Conservation (phyloP, 495 filamentous ascomycete genomes). For the Tuber borchii region DNA sequence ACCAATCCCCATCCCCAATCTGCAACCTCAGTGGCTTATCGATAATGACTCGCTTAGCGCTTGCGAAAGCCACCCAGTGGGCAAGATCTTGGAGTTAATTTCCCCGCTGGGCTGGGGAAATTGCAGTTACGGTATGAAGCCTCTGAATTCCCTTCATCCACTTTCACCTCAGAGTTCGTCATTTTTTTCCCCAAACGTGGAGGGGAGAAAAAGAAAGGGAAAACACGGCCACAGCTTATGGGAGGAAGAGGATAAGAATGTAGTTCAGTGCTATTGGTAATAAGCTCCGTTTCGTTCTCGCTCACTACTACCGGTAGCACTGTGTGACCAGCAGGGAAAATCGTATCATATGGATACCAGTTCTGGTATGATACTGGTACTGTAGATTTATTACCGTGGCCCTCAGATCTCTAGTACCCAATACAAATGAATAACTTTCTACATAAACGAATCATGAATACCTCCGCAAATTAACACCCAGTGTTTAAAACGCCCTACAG, state of each 20-base stretch:
- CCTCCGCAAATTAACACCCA: no score
- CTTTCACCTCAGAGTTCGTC: neutral
- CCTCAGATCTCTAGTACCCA: neutral
- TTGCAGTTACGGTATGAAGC: neutral
- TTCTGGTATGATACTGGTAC: no score
- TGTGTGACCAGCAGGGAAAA: neutral
- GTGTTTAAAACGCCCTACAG: neutral
- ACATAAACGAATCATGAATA: neutral
- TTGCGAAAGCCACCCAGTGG: neutral
- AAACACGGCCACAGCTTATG: neutral
- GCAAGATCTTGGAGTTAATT: neutral
- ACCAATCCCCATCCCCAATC: neutral
- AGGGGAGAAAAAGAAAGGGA: neutral
- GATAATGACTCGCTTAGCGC: neutral
- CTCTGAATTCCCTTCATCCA: neutral
- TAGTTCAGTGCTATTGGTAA: neutral
- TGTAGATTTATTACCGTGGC: no score
- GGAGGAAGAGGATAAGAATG: neutral
- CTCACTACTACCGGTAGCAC: no score
- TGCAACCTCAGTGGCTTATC: neutral
- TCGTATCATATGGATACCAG: no score
- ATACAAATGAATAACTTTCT: neutral
- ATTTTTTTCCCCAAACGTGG: neutral
- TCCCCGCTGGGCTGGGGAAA: neutral
- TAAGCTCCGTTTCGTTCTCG: neutral